These are phyloP conservation scores for Starmerella tilneyi DNA, from an alignment of 805 yeast genomes.

Conservation along the genomic window DNA sequence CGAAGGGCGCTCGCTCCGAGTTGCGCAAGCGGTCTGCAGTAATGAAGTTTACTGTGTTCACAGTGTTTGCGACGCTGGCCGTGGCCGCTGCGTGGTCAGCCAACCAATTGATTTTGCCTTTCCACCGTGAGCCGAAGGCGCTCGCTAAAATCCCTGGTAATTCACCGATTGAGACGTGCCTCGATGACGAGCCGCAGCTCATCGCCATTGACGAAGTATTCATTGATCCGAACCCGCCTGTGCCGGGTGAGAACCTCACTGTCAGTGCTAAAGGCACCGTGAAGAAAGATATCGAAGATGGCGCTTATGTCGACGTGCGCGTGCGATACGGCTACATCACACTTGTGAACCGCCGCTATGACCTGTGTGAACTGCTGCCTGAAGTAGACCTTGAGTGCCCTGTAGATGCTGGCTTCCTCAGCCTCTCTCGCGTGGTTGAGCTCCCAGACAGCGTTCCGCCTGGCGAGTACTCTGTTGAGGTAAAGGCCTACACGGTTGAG, in stretches of 20 bases:
- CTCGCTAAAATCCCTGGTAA: constrained; percentile 59
- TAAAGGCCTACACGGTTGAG: constrained; percentile 79
- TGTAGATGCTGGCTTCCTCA: constrained; percentile 54
- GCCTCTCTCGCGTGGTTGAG: constrained; percentile 59
- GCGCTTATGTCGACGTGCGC: constrained; percentile 90
- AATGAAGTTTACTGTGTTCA: not conserved
- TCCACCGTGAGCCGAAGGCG: not conserved
- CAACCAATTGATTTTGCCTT: not conserved
- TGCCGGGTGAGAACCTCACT: constrained; percentile 71
- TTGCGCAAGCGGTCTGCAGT: not conserved
- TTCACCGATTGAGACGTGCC: constrained; percentile 76
- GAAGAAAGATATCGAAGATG: constrained; percentile 50
- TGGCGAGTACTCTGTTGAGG: constrained; percentile 76
- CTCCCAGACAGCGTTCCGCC: constrained; percentile 92
- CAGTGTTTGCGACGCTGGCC: not conserved
- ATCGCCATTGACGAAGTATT: constrained; percentile 50
- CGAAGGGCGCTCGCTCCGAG: not conserved
- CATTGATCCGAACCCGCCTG: constrained; percentile 80
- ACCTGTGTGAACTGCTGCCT: constrained; percentile 76
- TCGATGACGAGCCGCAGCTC: constrained; percentile 50
- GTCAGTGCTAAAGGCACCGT: constrained; percentile 64
- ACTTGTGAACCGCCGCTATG: constrained; percentile 79
- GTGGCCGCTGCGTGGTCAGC: not conserved
- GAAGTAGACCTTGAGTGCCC: constrained; percentile 86
- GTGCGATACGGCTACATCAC: constrained; percentile 88